Evolutionary conservation across 108 stramenopile species (phyloP).

Genomic region (Skeletonema costatum): DNA sequence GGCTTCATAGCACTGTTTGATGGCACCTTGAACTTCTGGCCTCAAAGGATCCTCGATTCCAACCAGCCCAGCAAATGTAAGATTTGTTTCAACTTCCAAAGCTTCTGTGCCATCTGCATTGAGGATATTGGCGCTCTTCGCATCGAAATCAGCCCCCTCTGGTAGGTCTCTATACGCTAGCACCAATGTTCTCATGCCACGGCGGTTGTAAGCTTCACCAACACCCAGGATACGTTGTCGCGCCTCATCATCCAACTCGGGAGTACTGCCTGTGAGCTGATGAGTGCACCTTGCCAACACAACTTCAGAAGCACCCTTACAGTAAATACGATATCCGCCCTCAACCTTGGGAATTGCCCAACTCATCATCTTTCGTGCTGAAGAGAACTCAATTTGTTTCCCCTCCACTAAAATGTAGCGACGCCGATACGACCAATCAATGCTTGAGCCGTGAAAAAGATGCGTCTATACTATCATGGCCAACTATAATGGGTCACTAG

Average conservation of each 20-base stretch:
- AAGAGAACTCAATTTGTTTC: conserved; percentile 86
- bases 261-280: conserved; percentile 22
- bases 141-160: conserved; percentile 62
- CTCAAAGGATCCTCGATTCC: conserved; percentile 98
- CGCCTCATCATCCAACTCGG: conserved; percentile 41
- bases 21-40: conserved; percentile 89
- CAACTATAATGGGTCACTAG: no score
- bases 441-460: no score
- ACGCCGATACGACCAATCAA: no score
- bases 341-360: conserved; percentile 76
- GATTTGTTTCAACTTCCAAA: conserved; percentile 64
- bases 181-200: conserved; percentile 84
- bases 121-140: conserved; percentile 44
- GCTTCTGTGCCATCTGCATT: conserved; percentile 80
- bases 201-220: conserved; percentile 68
- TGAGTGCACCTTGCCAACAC: conserved; percentile 62
- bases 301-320: conserved; percentile 89
- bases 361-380: conserved; percentile 91
- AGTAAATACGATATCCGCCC: conserved; percentile 83
- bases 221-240: conserved; percentile 32
- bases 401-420: conserved; percentile 69
- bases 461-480: no score
- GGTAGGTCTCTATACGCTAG: conserved; percentile 85
- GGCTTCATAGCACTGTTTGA: conserved; percentile 81
- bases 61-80: conserved; percentile 82